phyloP scores from a whole-genome alignment of 345 rosid species.

The Passiflora organensis region DNA sequence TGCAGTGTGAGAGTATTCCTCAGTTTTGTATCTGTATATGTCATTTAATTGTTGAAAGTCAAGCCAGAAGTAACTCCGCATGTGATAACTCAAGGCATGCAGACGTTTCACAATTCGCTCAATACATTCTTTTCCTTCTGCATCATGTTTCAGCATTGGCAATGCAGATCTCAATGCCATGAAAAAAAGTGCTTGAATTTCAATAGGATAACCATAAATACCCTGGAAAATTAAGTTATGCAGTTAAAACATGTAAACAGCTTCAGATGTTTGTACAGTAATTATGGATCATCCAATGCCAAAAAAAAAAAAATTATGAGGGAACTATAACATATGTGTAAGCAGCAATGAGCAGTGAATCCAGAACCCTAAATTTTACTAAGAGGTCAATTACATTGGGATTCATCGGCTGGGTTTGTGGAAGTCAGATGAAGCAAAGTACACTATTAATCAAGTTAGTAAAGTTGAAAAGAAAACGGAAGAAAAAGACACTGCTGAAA shows the following conservation, averaged over 20 bases:
- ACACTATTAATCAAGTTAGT: neutral
- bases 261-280: neutral
- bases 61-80: conserved; percentile 32
- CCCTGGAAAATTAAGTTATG: conserved; percentile 43
- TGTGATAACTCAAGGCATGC: conserved; percentile 31
- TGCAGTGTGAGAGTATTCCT: conserved; percentile 37
- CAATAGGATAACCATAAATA: conserved; percentile 73
- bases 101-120: conserved; percentile 31
- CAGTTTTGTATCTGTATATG: conserved; percentile 33
- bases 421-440: neutral
- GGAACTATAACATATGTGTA: too few species aligned
- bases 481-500: neutral
- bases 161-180: conserved; percentile 65
- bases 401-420: too few species aligned
- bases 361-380: too few species aligned
- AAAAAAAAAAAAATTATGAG: neutral
- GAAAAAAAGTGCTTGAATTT: conserved; percentile 79
- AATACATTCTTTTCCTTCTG: conserved; percentile 30
- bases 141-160: conserved; percentile 59
- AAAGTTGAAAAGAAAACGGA: too few species aligned
- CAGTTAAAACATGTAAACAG: neutral
- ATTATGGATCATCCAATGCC: neutral
- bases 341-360: too few species aligned
- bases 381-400: too few species aligned
- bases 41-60: conserved; percentile 34